Percentiles rank a stretch among this genome's conserved stretches.
phyloP scores from a whole-genome alignment of 2,329 filamentous ascomycete species.

The Hypoxylon sp. region DNA sequence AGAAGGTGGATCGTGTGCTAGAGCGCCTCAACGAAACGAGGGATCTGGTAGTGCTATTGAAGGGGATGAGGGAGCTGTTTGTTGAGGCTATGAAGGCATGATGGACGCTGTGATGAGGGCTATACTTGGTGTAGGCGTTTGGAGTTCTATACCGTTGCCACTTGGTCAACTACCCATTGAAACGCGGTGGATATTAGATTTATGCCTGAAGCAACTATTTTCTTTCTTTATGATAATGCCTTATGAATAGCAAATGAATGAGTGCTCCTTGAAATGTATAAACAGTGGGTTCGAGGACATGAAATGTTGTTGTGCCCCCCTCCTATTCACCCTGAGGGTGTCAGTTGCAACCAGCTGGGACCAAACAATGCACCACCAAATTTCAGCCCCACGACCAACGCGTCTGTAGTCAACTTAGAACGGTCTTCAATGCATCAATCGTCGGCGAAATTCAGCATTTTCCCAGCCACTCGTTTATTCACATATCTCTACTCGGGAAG shows the following conservation, averaged over 20 bases:
- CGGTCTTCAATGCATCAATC: conserved; percentile 21
- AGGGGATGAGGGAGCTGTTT: conserved; percentile 87
- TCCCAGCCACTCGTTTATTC: neutral
- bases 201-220: conserved; percentile 1
- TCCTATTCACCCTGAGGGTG: conserved; percentile 10
- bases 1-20: conserved; percentile 81
- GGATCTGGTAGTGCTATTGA: conserved; percentile 79
- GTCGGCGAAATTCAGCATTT: neutral
- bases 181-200: neutral
- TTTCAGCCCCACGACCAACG: conserved; percentile 35
- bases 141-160: conserved; percentile 20
- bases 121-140: conserved; percentile 13
- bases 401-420: conserved; percentile 30
- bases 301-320: neutral
- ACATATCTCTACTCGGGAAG: neutral
- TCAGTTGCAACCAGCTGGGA: conserved; percentile 47
- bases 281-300: neutral
- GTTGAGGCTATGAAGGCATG: conserved; percentile 74
- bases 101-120: conserved; percentile 37
- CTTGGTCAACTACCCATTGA: conserved; percentile 11
- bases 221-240: neutral
- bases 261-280: neutral
- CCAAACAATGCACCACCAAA: conserved; percentile 9
- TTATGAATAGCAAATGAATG: neutral
- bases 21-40: conserved; percentile 86